Conservation (phyloP, 768 basidiomycete species). For the Amanita jacksonii region DNA sequence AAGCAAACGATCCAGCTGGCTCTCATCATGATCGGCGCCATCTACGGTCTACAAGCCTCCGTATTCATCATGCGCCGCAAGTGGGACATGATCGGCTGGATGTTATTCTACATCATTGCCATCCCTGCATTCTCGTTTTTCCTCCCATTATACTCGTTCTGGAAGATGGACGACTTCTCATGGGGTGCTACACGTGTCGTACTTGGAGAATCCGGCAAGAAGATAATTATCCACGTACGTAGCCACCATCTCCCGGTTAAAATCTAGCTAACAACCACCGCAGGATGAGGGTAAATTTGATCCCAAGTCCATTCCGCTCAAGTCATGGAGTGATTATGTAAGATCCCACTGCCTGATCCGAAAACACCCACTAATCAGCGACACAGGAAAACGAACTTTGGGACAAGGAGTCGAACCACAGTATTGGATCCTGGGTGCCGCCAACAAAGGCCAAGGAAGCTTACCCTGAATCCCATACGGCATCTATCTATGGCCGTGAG, state of each 20-base stretch:
- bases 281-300: conserved; percentile 99
- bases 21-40: conserved; percentile 85
- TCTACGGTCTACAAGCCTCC: conserved; percentile 90
- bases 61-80: conserved; percentile 89
- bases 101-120: conserved; percentile 91
- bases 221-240: conserved; percentile 87
- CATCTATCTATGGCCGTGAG: conserved; percentile 80
- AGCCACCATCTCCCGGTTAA: neutral
- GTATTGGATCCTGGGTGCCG: conserved; percentile 88
- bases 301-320: conserved; percentile 84
- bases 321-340: conserved; percentile 95
- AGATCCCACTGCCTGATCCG: conserved; percentile 13
- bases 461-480: conserved; percentile 68
- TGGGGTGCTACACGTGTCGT: conserved; percentile 94
- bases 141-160: conserved; percentile 92
- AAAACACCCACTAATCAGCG: neutral
- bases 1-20: conserved; percentile 71
- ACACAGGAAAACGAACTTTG: conserved; percentile 86
- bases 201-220: conserved; percentile 91
- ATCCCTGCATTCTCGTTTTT: conserved; percentile 91
- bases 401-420: conserved; percentile 96
- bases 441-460: conserved; percentile 62
- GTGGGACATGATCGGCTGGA: conserved; percentile 99
- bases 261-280: conserved; percentile 4
- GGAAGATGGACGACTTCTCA: conserved; percentile 97